Base-by-base conservation (phyloP, 257 asterid species). In the Capsicum baccatum region DNA sequence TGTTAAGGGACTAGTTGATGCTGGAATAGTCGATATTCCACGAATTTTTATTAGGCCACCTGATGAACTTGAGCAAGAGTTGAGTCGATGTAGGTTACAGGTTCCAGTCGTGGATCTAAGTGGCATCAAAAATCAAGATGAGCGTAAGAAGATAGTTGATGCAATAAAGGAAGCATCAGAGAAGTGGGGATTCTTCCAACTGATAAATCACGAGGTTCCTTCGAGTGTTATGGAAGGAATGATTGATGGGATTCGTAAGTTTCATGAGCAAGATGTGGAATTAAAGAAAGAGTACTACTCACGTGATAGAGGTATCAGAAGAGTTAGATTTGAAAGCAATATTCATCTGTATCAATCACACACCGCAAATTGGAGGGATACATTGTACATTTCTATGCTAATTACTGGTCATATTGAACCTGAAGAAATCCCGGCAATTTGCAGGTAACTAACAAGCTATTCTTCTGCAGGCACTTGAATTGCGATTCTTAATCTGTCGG, bases 291-390 rank as follows among this genome's bases (percentile, higher is more conserved):
- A 84, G 66, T 88, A 84, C 2, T 85, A 90, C 44, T 82, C 92
- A 0, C 86, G 90, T 0, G 98, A 90, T 39, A 4, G 0, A 10
- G 0, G 3, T 26, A 26, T 26, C 33, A 85, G 79, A 76, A 91
- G 85, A 87, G 95, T 94, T 56, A 92, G 87, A 71, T 95, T 85
- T 67, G 87, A 70, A 2, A 94, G 96, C 87, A 94, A 94, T 37
- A 74, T 91, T 64, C 97, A 94, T 83, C 83, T 92, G 47, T 91
- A 87, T 21, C 83, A 83, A 0, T 89, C 97, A 0, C 83, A 87
- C 8, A 80, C 93, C n/a, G 98, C 97, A 6, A 92, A 90, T 83
- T 95, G 97, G 97, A 92, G 94, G 83, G 98, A 95, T 63, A 87
- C 96, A 5, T 69, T 94, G 89, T 88, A 93, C 5, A 79, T 94